Conservation (phyloP, 345 rosid genomes). For the Ricinus communis region DNA sequence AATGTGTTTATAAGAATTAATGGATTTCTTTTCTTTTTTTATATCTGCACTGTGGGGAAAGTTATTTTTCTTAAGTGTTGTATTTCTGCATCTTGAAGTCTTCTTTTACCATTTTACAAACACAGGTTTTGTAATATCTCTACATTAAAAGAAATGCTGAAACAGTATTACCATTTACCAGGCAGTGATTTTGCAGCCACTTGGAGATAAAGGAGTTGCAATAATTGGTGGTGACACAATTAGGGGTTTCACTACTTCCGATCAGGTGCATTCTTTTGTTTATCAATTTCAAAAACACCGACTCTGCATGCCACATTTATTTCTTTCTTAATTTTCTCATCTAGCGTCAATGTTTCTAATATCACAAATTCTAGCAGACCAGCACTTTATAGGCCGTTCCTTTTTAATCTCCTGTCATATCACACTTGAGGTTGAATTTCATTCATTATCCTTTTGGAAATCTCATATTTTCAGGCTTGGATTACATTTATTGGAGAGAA, state of each 20-base stretch:
- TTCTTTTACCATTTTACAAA: background rate
- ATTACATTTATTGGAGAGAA: constrained; percentile 78
- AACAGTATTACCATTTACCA: constrained; percentile 27
- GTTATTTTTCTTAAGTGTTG: background rate
- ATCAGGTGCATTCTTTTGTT: constrained; percentile 54
- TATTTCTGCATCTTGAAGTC: background rate
- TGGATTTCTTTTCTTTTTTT: background rate
- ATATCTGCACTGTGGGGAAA: background rate
- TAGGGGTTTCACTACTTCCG: constrained; percentile 84
- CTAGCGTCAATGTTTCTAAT: background rate
- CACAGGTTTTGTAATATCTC: background rate
- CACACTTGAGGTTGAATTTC: background rate
- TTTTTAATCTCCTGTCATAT: background rate
- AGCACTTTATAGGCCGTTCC: background rate
- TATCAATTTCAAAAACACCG: background rate
- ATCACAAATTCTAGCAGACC: background rate
- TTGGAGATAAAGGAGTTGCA: constrained; percentile 73
- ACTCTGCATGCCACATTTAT: background rate
- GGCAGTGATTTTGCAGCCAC: constrained; percentile 95
- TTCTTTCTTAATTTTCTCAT: background rate
- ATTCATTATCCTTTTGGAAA: background rate
- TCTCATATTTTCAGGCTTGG: constrained; percentile 62
- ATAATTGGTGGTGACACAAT: constrained; percentile 85
- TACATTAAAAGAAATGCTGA: constrained; percentile 13
- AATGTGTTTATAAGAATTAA: too few species aligned